A percentile compares a stretch with the other conserved stretches of the same genome.
Evolutionary conservation across 805 yeast genomes (phyloP).

Genomic region (Spathaspora hagerdaliae): DNA sequence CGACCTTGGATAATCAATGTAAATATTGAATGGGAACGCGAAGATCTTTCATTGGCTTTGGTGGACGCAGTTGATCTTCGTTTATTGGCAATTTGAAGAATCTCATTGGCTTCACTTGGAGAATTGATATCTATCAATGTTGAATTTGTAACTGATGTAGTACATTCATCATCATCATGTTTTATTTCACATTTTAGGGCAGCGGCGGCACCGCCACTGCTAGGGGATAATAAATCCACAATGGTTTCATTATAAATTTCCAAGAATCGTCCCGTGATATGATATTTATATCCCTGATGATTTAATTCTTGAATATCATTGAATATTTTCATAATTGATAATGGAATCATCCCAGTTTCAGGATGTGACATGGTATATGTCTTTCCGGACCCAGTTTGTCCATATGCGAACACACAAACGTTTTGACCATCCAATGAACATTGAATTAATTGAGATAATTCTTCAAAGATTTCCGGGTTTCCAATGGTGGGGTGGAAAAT

Average conservation of each 20-base stretch:
- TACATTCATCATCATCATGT: constrained; percentile 53
- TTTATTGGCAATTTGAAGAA: constrained; percentile 52
- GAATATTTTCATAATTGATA: constrained; percentile 70
- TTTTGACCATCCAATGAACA: constrained; percentile 78
- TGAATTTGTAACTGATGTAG: constrained; percentile 60
- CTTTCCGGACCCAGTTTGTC: constrained; percentile 95
- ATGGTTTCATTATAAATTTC: constrained; percentile 88
- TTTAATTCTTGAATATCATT: constrained; percentile 44
- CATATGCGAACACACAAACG: constrained; percentile 93
- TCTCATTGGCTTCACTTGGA: constrained; percentile 43
- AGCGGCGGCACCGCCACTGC: constrained; percentile 5
- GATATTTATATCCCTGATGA: constrained; percentile 60
- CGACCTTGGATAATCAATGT: constrained; percentile 56
- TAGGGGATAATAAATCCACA: constrained; percentile 57
- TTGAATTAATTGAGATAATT: constrained; percentile 81
- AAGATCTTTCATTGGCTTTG: constrained; percentile 74
- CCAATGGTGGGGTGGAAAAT: constrained; percentile 55
- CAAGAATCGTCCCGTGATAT: constrained; percentile 67
- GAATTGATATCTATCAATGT: constrained; percentile 44
- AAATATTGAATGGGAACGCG: constrained; percentile 87
- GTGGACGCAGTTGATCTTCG: constrained; percentile 82
- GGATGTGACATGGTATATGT: constrained; percentile 82
- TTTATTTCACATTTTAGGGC: constrained; percentile 60
- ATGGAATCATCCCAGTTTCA: constrained; percentile 75
- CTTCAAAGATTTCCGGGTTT: constrained; percentile 72